Percentiles rank a stretch among this genome's conserved stretches.
These are phyloP conservation scores for Naganishia vaughanmartiniae DNA, from an alignment of 768 basidiomycete genomes.

Conservation along the genomic window DNA sequence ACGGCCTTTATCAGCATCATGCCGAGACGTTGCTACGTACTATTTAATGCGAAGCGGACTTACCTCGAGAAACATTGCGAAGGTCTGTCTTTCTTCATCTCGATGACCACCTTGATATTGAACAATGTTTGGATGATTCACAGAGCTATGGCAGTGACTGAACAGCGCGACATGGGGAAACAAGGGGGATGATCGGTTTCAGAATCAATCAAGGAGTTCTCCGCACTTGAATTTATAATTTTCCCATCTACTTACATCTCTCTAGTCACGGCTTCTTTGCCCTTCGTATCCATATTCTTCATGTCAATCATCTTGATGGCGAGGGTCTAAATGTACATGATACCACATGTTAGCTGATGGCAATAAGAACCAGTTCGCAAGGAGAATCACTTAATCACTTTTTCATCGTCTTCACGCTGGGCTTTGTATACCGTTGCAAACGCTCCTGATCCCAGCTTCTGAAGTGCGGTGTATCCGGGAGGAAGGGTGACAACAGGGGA, in stretches of 20 bases:
- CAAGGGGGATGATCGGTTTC: neutral
- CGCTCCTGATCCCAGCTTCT: too few species aligned
- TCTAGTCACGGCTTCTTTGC: neutral
- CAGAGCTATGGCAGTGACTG: neutral
- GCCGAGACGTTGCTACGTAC: too few species aligned
- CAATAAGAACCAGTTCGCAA: too few species aligned
- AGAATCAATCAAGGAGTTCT: too few species aligned
- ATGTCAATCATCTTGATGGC: neutral
- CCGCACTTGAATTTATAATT: neutral
- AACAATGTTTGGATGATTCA: slow-evolving; percentile 2
- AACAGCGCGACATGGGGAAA: slow-evolving; percentile 1
- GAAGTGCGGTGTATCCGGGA: too few species aligned
- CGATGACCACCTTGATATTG: neutral
- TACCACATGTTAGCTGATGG: too few species aligned
- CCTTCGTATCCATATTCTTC: neutral
- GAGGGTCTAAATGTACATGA: neutral
- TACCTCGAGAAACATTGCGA: neutral
- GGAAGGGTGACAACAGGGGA: too few species aligned
- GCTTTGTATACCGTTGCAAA: too few species aligned
- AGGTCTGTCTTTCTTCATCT: neutral
- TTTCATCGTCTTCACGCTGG: too few species aligned
- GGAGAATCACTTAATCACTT: too few species aligned
- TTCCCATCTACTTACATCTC: neutral
- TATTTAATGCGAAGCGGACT: neutral
- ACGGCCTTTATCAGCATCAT: too few species aligned